Conservation (phyloP, 331 rosid genomes). For the Quercus tomentella region DNA sequence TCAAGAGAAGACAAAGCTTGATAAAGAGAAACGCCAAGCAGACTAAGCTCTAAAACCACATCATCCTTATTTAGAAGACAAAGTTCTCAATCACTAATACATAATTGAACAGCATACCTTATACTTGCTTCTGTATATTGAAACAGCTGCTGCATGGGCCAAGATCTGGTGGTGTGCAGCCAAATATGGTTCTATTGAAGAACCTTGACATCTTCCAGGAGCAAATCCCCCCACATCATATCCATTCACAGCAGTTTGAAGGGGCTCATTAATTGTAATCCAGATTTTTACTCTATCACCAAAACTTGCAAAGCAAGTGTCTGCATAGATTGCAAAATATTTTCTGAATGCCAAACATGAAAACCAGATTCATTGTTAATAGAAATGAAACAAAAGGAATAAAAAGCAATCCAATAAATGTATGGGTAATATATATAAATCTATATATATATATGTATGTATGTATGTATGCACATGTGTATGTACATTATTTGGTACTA, state of each 20-base stretch:
- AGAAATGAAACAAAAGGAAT: neutral
- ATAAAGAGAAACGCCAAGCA: neutral
- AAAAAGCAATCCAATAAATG: neutral
- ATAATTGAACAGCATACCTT: constrained; percentile 39
- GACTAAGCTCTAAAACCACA: neutral
- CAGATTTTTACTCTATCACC: constrained; percentile 96
- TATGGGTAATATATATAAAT: neutral
- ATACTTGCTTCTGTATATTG: constrained; percentile 73
- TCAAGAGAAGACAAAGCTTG: too few species aligned
- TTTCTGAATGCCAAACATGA: constrained; percentile 48
- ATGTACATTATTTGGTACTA: too few species aligned
- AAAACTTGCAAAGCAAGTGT: constrained; percentile 84
- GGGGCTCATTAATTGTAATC: constrained; percentile 88
- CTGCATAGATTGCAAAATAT: constrained; percentile 74
- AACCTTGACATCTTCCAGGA: constrained; percentile 69
- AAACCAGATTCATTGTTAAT: constrained; percentile 14
- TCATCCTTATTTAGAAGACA: neutral
- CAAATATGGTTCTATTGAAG: constrained; percentile 66
- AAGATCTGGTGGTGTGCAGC: constrained; percentile 82
- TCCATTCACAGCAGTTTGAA: constrained; percentile 85
- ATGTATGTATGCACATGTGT: too few species aligned
- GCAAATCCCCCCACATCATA: constrained; percentile 56
- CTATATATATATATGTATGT: neutral
- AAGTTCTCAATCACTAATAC: neutral
- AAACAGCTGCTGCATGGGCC: constrained; percentile 84